A percentile compares a stretch with the other conserved stretches of the same genome.
Conservation (phyloP, 1,284 basidiomycete species). For the Polyporus tsugae region DNA sequence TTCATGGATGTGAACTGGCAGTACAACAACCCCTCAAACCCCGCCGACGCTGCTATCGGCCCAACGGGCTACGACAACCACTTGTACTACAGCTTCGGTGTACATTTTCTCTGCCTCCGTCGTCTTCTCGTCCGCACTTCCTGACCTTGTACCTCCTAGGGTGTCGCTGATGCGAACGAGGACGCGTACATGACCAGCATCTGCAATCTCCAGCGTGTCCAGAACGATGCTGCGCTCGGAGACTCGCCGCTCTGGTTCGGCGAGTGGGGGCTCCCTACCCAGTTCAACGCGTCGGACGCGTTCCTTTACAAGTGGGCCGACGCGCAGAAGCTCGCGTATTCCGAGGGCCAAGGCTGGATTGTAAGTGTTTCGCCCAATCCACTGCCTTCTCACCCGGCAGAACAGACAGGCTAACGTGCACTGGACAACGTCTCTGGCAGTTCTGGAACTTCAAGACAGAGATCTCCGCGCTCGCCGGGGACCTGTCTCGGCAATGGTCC, state of each 20-base stretch:
- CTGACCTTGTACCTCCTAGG: conserved; percentile 47
- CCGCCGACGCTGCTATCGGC: conserved; percentile 69
- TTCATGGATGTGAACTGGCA: conserved; percentile 87
- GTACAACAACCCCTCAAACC: conserved; percentile 69
- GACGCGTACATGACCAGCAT: conserved; percentile 71
- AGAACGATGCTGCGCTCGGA: conserved; percentile 55
- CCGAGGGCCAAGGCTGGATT: conserved; percentile 73
- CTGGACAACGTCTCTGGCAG: conserved; percentile 42
- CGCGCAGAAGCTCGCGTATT: conserved; percentile 76
- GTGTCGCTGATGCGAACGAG: conserved; percentile 69
- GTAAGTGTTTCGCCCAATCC: conserved; percentile 47
- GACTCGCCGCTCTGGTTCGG: conserved; percentile 58
- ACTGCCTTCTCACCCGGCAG: neutral
- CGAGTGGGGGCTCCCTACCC: conserved; percentile 78
- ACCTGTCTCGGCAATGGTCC: conserved; percentile 70
- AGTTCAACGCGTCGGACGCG: conserved; percentile 68
- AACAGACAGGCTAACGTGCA: neutral
- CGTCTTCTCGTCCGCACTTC: neutral
- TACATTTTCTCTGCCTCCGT: conserved; percentile 39
- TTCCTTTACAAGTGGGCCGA: conserved; percentile 81
- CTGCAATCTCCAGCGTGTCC: conserved; percentile 68
- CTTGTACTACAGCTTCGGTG: conserved; percentile 79
- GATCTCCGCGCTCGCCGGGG: conserved; percentile 55
- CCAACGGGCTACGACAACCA: conserved; percentile 83
- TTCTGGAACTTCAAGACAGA: conserved; percentile 86